Evolutionary conservation across 2,329 filamentous ascomycete species (phyloP), one percentile per base, ranked within the genome.

Genomic region (Diaporthe ilicicola): DNA sequence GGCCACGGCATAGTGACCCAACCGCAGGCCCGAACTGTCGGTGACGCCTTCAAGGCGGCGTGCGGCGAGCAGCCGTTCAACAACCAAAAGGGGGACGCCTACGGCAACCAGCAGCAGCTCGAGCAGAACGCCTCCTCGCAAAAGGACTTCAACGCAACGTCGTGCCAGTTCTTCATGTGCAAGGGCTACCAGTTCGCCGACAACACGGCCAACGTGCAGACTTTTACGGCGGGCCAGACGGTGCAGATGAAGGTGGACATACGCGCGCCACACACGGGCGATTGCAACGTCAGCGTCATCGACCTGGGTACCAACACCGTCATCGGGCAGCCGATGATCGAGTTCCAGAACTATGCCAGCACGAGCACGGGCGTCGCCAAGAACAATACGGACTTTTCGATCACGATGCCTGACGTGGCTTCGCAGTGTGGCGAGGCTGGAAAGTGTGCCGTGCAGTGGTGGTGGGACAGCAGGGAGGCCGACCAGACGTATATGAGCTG

Each of bases 201-300:
- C 79, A 82, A 83, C 78, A 71, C 67, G 17, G 79, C 74, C 72
- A 77, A 79, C 73, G 81, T 82, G 68, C 80, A 82, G 76, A 54
- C 65, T 32, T 83, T 80, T 76, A 75, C 75, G n/a, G 74, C 83
- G 4, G 84, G 84, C n/a, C 77, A 86, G 74, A 77, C 74, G 3
- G 79, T 87, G 66, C 76, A 81, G 75, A 78, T 86, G 64, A 78
- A 79, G 44, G 80, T 86, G 46, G 80, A 78, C 39, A 84, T 87
- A 65, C 79, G 81, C 29, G 84, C 84, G 71, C 83, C 84, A 4
- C 85, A 87, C 77, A 80, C 77, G 64, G 85, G 85, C 72, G 77
- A 80, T 66, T 84, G 84, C 74, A 87, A 87, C 73, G 84, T 86
- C 68, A 84, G 81, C 51, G 79, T 86, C 66, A 84, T 86, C 71